phyloP scores from a whole-genome alignment of 1,139 yeast genomes.

The Fermentozyma sake region DNA sequence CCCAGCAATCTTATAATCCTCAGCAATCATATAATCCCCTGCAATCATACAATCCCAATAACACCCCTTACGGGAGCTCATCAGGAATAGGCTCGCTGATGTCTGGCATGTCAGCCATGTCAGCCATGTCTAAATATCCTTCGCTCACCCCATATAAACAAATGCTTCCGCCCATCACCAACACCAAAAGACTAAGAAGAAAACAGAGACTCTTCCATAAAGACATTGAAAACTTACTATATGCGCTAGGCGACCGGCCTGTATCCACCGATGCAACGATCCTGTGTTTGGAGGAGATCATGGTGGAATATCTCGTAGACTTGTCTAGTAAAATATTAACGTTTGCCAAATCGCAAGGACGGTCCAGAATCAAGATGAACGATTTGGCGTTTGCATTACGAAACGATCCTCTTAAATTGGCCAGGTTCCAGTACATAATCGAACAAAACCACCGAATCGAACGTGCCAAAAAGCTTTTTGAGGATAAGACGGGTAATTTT shows the following conservation, averaged over 20 bases:
- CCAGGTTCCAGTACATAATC: constrained; percentile 77
- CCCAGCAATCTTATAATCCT: no score
- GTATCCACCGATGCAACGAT: constrained; percentile 76
- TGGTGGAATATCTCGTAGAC: constrained; percentile 71
- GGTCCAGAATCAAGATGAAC: constrained; percentile 77
- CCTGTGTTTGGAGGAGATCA: constrained; percentile 76
- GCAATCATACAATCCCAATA: no score
- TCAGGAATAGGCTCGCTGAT: no score
- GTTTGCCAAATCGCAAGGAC: constrained; percentile 34
- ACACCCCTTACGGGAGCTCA: no score
- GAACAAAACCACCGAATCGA: constrained; percentile 70
- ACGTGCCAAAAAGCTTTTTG: constrained; percentile 79
- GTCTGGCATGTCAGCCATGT: no score
- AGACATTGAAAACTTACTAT: constrained; percentile 70
- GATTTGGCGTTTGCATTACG: constrained; percentile 85
- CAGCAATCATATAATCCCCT: no score
- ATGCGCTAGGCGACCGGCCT: constrained; percentile 83
- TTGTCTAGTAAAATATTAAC: constrained; percentile 40
- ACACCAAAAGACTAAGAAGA: constrained; percentile 9
- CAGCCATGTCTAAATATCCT: no score
- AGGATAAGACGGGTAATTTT: constrained; percentile 36
- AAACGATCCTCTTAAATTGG: constrained; percentile 77
- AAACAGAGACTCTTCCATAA: constrained; percentile 49
- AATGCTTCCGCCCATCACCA: constrained; percentile 2
- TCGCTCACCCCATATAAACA: no score